These are phyloP conservation scores for Aspergillus ochraceus DNA, from an alignment of 2,329 filamentous ascomycete genomes.

Conservation along the genomic window DNA sequence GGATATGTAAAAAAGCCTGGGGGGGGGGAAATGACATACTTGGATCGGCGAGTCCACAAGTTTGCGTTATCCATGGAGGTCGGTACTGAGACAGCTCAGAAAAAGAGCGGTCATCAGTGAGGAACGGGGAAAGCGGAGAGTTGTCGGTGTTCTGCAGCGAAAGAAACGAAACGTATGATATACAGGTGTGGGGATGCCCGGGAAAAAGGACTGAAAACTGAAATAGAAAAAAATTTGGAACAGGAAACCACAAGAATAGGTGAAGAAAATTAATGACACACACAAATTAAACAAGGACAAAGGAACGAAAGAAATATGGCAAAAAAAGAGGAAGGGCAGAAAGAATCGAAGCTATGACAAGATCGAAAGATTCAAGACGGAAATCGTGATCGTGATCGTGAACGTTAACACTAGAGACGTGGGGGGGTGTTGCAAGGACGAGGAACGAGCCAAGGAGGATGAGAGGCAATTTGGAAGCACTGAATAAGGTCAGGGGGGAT, in stretches of 20 bases:
- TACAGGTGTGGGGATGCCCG: conserved; percentile 3
- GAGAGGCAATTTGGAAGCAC: not conserved
- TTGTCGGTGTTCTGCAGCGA: conserved; percentile 20
- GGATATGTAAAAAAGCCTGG: not conserved
- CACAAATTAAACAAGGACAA: conserved; percentile 10
- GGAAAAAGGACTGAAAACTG: conserved; percentile 6
- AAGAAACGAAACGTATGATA: conserved; percentile 3
- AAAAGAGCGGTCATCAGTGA: conserved; percentile 40
- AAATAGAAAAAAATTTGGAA: conserved; percentile 11
- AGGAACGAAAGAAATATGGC: not conserved
- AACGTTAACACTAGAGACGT: conserved; percentile 13
- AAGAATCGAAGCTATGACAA: conserved; percentile 6
- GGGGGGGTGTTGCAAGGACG: not conserved
- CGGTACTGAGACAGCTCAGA: conserved; percentile 35
- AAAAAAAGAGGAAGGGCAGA: conserved; percentile 1
- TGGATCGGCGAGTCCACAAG: conserved; percentile 51
- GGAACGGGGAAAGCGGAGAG: conserved; percentile 16
- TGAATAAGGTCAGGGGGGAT: not conserved
- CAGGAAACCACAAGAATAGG: not conserved
- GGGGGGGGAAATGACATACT: conserved; percentile 36
- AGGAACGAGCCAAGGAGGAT: not conserved
- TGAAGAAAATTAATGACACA: conserved; percentile 5
- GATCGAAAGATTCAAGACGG: conserved; percentile 12
- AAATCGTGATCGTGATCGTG: conserved; percentile 27
- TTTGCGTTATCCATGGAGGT: conserved; percentile 52